Base-by-base conservation (phyloP, 1,139 yeast species). In the Pichia kudriavzevii region DNA sequence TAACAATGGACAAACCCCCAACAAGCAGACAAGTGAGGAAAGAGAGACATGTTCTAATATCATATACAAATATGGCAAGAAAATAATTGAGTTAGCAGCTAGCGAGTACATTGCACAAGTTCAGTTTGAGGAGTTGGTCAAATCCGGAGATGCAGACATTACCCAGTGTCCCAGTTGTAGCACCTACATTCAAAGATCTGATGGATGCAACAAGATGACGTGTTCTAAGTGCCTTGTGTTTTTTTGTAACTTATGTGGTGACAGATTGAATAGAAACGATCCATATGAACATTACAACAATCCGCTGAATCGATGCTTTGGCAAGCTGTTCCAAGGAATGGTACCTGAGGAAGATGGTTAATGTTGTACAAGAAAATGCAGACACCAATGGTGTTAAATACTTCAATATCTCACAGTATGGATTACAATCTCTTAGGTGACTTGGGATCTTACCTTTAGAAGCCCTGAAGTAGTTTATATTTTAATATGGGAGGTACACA, bases 171-270 rank as follows among this genome's bases (percentile, higher is more conserved):
- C 88, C 0, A 57, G 58, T 3, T 79, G 87, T 48, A 53, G 53
- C 9, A 52, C 69, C 1, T 69, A 69, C 3, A 69, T 75, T n/a
- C 77, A 76, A 42, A 66, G 74, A 44, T 57, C 67, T 12, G 80
- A 74, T 47, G 87, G 87, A 3, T 79, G 87, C 51, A 77, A 79
- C 49, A 76, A 75, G 48, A 76, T 79, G 79, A 65, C 62, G 21
- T 78, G 87, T 48, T 46, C 64, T 0, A 58, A 66, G 5, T 79
- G 85, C 45, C 48, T 50, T 7, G 61, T 69, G 0, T 51, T 55
- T 32, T 78, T 78, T 47, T 79, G 87, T 48, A 74, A 69, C 42
- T 43, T 74, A 13, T 79, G 87, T 55, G 78, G 76, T 1, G 51
- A 49, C 1, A 46, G 55, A 5, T 58, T 75, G 33, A 54, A 54